phyloP scores from a whole-genome alignment of 768 basidiomycete species.

The Hemileccinum impolitum region DNA sequence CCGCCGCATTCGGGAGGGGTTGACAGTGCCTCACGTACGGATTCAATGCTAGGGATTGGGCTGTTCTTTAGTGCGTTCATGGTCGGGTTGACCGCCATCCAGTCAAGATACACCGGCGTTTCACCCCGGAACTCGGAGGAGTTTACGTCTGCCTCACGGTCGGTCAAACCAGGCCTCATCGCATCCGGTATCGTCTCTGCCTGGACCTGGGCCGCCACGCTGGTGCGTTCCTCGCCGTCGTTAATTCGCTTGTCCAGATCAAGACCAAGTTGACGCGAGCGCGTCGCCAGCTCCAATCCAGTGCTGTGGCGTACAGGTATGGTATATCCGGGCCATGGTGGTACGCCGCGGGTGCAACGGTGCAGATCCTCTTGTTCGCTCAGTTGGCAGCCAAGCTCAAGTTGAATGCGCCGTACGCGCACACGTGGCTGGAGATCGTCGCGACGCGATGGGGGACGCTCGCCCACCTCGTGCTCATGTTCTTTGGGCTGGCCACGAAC shows the following conservation, averaged over 20 bases:
- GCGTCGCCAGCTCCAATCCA: constrained; percentile 61
- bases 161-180: constrained; percentile 88
- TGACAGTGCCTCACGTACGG: constrained; percentile 1
- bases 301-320: constrained; percentile 81
- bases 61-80: constrained; percentile 85
- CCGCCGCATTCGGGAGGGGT: not conserved
- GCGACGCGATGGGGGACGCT: constrained; percentile 72
- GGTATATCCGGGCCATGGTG: constrained; percentile 87
- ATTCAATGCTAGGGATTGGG: constrained; percentile 61
- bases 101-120: constrained; percentile 79
- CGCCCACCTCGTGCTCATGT: constrained; percentile 84
- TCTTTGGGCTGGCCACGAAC: constrained; percentile 91
- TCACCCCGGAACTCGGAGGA: constrained; percentile 80
- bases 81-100: constrained; percentile 73
- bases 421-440: constrained; percentile 88
- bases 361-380: constrained; percentile 89
- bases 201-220: constrained; percentile 87
- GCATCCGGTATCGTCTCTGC: constrained; percentile 91
- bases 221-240: constrained; percentile 37
- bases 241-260: not conserved
- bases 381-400: constrained; percentile 90
- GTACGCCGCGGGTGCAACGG: constrained; percentile 88
- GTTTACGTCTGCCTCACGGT: constrained; percentile 77
- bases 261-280: not conserved
- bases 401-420: constrained; percentile 82